phyloP scores from a whole-genome alignment of 306 rosid species.

The Sophora flavescens region DNA sequence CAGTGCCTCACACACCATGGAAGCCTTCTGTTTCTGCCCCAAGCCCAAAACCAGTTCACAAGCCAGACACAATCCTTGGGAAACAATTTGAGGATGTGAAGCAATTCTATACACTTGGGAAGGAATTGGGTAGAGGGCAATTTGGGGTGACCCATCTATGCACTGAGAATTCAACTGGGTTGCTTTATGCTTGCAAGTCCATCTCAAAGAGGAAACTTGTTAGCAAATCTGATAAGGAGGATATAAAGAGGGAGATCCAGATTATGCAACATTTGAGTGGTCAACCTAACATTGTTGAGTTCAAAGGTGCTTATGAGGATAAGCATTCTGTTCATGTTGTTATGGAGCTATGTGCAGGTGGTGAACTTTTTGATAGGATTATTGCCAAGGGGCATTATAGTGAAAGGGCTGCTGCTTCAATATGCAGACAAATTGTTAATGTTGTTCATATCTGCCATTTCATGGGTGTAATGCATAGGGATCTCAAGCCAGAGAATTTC shows the following conservation, averaged over 20 bases:
- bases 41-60: conserved; percentile 54
- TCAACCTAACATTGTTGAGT: conserved; percentile 89
- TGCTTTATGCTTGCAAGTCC: conserved; percentile 81
- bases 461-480: conserved; percentile 98
- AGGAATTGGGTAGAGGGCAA: conserved; percentile 91
- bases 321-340: conserved; percentile 78
- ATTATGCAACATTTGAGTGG: conserved; percentile 96
- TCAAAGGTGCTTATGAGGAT: conserved; percentile 92
- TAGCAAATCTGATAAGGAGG: conserved; percentile 73
- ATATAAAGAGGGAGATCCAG: conserved; percentile 88
- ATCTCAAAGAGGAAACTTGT: conserved; percentile 85
- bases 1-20: conserved; percentile 39
- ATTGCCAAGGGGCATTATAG: conserved; percentile 91
- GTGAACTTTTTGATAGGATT: conserved; percentile 88
- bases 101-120: conserved; percentile 63
- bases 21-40: conserved; percentile 51
- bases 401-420: conserved; percentile 87
- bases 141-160: conserved; percentile 86
- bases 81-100: conserved; percentile 80
- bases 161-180: conserved; percentile 70
- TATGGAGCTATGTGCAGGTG: conserved; percentile 95
- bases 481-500: conserved; percentile 95
- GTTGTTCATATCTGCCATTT: conserved; percentile 88
- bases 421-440: conserved; percentile 84
- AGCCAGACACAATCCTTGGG: conserved; percentile 73